phyloP scores from a whole-genome alignment of 495 filamentous ascomycete genomes.

The Penicillium waksmanii region DNA sequence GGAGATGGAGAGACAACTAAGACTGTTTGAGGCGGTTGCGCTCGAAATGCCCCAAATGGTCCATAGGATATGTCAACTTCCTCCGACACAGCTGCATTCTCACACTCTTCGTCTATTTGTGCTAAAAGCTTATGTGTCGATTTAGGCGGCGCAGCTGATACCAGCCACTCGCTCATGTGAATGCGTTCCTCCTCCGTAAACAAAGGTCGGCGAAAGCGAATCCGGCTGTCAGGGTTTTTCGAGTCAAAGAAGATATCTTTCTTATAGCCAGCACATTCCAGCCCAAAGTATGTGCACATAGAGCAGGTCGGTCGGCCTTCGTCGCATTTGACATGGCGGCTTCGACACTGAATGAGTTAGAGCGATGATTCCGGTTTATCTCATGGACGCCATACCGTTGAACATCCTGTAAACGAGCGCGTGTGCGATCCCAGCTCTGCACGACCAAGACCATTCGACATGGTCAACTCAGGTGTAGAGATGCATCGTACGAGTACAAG shows the following conservation, averaged over 20 bases:
- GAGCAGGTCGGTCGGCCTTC: conserved; percentile 30
- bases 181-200: conserved; percentile 28
- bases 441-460: conserved; percentile 8
- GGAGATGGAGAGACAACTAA: not conserved
- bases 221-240: conserved; percentile 16
- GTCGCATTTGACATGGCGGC: conserved; percentile 34
- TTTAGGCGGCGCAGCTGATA: conserved; percentile 18
- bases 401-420: conserved; percentile 23
- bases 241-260: conserved; percentile 31
- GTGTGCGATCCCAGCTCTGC: conserved; percentile 16
- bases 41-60: conserved; percentile 25
- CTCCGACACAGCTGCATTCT: not conserved
- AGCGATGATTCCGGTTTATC: not conserved
- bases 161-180: conserved; percentile 30
- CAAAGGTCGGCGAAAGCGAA: conserved; percentile 33
- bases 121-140: conserved; percentile 17
- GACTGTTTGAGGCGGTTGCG: conserved; percentile 3
- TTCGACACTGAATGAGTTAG: conserved; percentile 24
- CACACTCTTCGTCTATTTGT: conserved; percentile 21
- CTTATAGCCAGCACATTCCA: conserved; percentile 27
- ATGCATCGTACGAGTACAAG: not conserved
- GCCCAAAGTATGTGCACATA: conserved; percentile 22
- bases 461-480: conserved; percentile 2
- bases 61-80: conserved; percentile 15
- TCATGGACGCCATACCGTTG: conserved; percentile 15